These are phyloP conservation scores for Purpureocillium takamizusanense DNA, from an alignment of 2,329 filamentous ascomycete species.

Conservation along the genomic window DNA sequence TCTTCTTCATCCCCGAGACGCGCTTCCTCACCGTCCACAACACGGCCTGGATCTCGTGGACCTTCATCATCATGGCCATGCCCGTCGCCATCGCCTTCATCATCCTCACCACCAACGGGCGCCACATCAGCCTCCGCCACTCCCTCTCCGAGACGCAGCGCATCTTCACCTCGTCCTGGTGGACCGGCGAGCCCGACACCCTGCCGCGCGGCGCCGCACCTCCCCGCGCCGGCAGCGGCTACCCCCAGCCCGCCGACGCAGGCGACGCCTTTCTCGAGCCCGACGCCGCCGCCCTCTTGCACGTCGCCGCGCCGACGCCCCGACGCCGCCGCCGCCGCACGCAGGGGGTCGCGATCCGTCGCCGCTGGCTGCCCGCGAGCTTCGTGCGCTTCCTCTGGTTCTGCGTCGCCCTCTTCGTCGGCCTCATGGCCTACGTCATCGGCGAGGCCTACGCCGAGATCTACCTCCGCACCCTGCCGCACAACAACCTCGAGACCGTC, in stretches of 20 bases:
- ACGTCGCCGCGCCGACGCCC: conserved; percentile 11
- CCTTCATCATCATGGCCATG: conserved; percentile 61
- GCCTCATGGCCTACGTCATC: conserved; percentile 56
- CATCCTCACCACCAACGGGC: conserved; percentile 54
- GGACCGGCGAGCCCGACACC: conserved; percentile 48
- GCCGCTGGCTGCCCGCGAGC: conserved; percentile 53
- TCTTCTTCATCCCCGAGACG: conserved; percentile 46
- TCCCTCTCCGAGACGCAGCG: conserved; percentile 57
- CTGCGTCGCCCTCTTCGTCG: conserved; percentile 52
- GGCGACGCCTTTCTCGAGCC: conserved; percentile 15
- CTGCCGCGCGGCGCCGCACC: conserved; percentile 31
- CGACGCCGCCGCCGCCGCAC: conserved; percentile 7
- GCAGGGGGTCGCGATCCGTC: conserved; percentile 26
- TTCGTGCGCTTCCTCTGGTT: conserved; percentile 65
- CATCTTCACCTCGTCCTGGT: conserved; percentile 59
- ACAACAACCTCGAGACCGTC: conserved; percentile 57
- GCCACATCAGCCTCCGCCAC: conserved; percentile 51
- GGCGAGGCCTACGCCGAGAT: conserved; percentile 63
- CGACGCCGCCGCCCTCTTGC: conserved; percentile 15
- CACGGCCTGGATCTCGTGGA: conserved; percentile 61
- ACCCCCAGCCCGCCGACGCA: too few species aligned
- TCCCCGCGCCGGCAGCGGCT: conserved; percentile 9
- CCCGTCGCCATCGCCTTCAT: conserved; percentile 57
- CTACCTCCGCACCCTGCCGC: conserved; percentile 57
- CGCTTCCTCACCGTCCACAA: conserved; percentile 51